A percentile compares a stretch with the other conserved stretches of the same genome.
phyloP scores from a whole-genome alignment of 2,329 filamentous ascomycete species.

The Coniochaeta sp. region DNA sequence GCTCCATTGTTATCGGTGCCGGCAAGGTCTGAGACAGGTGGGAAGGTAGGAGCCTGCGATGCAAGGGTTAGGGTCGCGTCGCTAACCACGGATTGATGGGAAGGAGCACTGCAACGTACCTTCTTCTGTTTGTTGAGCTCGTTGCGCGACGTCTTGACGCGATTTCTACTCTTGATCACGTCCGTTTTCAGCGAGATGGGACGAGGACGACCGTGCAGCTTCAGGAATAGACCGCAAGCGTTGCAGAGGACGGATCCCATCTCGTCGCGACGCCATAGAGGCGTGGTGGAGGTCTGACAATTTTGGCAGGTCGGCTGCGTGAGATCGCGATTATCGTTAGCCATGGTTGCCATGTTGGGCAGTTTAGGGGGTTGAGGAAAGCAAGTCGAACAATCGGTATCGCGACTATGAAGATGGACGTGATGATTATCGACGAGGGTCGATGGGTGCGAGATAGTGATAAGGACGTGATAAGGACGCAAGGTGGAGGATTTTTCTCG shows the following conservation, averaged over 20 bases:
- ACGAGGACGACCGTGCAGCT: constrained; percentile 86
- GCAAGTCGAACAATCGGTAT: constrained; percentile 4
- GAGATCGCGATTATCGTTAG: constrained; percentile 50
- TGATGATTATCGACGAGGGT: constrained; percentile 3
- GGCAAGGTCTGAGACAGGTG: constrained; percentile 19
- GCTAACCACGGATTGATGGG: neutral
- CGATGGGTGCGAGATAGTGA: constrained; percentile 1
- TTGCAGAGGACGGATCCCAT: constrained; percentile 94
- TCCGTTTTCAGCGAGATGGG: constrained; percentile 98
- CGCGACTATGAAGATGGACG: constrained; percentile 7
- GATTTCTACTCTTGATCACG: constrained; percentile 98
- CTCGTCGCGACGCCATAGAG: constrained; percentile 96
- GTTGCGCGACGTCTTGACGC: constrained; percentile 79
- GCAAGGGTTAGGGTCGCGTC: neutral
- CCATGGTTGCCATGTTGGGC: constrained; percentile 43
- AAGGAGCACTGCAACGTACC: constrained; percentile 36
- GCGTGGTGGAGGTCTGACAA: constrained; percentile 90
- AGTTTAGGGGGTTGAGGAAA: constrained; percentile 4
- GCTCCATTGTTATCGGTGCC: constrained; percentile 39
- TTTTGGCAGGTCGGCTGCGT: constrained; percentile 95
- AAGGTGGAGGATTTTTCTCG: neutral
- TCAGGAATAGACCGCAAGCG: constrained; percentile 94
- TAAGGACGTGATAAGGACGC: neutral
- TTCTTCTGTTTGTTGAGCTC: constrained; percentile 79
- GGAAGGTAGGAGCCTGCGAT: neutral